phyloP scores from a whole-genome alignment of 306 rosid species.

The Gleditsia sinensis region DNA sequence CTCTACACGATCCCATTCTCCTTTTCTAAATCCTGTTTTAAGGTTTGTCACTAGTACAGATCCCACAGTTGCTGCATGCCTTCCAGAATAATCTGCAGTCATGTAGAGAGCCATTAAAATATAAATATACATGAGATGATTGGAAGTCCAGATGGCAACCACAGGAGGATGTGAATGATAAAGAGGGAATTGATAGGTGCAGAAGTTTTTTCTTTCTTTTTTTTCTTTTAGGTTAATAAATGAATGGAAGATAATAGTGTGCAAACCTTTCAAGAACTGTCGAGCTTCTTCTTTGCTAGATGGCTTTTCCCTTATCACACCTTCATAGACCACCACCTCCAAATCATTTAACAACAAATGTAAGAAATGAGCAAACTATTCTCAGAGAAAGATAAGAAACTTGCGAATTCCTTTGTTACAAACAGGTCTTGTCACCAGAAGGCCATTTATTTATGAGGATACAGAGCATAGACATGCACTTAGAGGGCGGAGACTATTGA shows the following conservation, averaged over 20 bases:
- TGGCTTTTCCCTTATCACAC: conserved; percentile 91
- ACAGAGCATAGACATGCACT: conserved; percentile 23
- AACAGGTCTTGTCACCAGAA: conserved; percentile 53
- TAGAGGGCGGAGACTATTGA: conserved; percentile 18
- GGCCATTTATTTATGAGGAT: conserved; percentile 65
- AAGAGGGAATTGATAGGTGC: not conserved
- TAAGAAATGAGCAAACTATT: conserved; percentile 41
- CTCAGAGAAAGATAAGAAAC: conserved; percentile 14
- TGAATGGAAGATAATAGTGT: conserved; percentile 19
- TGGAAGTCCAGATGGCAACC: conserved; percentile 6
- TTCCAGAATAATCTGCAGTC: conserved; percentile 82
- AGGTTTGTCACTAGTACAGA: conserved; percentile 90
- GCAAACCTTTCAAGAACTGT: conserved; percentile 78
- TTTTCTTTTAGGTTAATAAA: conserved; percentile 3
- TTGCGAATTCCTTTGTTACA: conserved; percentile 5
- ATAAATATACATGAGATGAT: conserved; percentile 1
- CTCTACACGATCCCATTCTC: conserved; percentile 89
- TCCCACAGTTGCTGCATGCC: conserved; percentile 84
- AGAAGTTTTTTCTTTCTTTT: not conserved
- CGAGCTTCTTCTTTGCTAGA: conserved; percentile 89
- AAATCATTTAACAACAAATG: conserved; percentile 58
- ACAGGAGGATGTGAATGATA: not conserved
- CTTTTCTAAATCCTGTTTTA: conserved; percentile 86
- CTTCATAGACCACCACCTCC: conserved; percentile 99
- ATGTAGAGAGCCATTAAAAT: not conserved